Conservation (phyloP, 208 protist species). For the Kentomonas sorsogonicus region DNA sequence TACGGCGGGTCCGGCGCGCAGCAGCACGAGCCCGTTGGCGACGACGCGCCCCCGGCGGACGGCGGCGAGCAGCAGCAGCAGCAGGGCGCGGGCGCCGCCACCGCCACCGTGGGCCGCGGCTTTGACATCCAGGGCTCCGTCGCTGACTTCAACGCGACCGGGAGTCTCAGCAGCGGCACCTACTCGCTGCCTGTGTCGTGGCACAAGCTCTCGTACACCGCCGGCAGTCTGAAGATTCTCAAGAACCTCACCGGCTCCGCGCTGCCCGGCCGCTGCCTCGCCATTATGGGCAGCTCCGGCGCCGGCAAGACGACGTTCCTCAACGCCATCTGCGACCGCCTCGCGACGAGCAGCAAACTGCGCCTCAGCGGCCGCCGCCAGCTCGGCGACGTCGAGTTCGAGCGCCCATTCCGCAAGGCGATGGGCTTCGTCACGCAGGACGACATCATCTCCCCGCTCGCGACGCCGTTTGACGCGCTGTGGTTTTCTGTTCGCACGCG, state of each 20-base stretch:
- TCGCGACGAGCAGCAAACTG: conserved; percentile 26
- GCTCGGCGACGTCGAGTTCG: conserved; percentile 59
- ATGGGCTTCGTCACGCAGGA: conserved; percentile 82
- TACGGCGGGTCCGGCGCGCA: too few species aligned
- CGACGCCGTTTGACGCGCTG: conserved; percentile 63
- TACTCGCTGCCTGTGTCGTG: conserved; percentile 68
- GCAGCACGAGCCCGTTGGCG: too few species aligned
- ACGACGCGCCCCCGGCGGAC: not conserved
- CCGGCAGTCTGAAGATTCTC: conserved; percentile 44
- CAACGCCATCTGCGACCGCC: conserved; percentile 69
- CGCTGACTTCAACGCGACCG: conserved; percentile 38
- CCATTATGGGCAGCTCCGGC: conserved; percentile 77
- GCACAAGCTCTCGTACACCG: conserved; percentile 64
- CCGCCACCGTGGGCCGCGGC: conserved; percentile 14
- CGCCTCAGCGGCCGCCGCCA: conserved; percentile 47
- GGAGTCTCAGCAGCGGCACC: conserved; percentile 21
- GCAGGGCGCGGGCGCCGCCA: not conserved
- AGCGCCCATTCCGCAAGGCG: conserved; percentile 48
- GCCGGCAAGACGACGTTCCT: conserved; percentile 88
- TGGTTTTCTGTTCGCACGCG: conserved; percentile 76
- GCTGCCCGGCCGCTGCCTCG: conserved; percentile 63
- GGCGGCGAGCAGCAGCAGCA: not conserved
- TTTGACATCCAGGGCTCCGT: conserved; percentile 38
- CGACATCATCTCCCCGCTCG: conserved; percentile 63
- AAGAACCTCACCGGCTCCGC: conserved; percentile 62